Percentiles rank a stretch among this genome's conserved stretches.
Conservation (phyloP, 805 yeast species). For the Starmerella vitae region DNA sequence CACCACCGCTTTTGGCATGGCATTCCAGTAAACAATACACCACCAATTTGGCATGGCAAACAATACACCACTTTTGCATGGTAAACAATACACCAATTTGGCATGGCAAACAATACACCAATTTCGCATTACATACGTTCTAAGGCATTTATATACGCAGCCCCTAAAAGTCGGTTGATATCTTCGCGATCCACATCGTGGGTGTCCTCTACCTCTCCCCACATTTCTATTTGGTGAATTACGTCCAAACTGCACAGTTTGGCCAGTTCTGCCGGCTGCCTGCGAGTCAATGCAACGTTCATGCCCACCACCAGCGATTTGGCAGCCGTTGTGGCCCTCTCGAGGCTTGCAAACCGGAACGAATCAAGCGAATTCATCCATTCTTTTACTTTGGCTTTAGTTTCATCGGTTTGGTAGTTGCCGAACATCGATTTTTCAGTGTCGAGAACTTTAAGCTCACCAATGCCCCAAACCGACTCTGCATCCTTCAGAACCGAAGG, state of each 20-base stretch:
- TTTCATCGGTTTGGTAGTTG: constrained; percentile 50
- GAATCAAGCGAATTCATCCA: constrained; percentile 52
- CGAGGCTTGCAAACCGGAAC: constrained; percentile 80
- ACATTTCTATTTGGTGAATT: constrained; percentile 67
- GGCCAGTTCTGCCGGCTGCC: constrained; percentile 54
- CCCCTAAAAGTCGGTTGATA: constrained; percentile 63
- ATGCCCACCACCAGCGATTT: constrained; percentile 80
- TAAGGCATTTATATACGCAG: constrained; percentile 43
- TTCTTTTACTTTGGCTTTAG: constrained; percentile 45
- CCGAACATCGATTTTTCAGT: constrained; percentile 76
- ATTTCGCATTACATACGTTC: too few relatives aligned
- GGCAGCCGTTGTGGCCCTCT: constrained; percentile 72
- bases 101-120: not conserved
- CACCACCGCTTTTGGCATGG: too few relatives aligned
- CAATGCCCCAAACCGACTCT: constrained; percentile 38
- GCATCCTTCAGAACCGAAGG: constrained; percentile 58
- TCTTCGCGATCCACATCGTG: constrained; percentile 96
- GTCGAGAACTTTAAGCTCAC: constrained; percentile 46
- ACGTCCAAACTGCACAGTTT: constrained; percentile 70
- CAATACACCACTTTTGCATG: not conserved
- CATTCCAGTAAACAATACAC: too few relatives aligned
- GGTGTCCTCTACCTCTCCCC: constrained; percentile 99
- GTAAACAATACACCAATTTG: too few relatives aligned
- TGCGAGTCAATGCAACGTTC: constrained; percentile 35
- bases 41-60: too few relatives aligned